These are phyloP conservation scores for Amanita subjunquillea DNA, from an alignment of 768 basidiomycete genomes.

Conservation along the genomic window DNA sequence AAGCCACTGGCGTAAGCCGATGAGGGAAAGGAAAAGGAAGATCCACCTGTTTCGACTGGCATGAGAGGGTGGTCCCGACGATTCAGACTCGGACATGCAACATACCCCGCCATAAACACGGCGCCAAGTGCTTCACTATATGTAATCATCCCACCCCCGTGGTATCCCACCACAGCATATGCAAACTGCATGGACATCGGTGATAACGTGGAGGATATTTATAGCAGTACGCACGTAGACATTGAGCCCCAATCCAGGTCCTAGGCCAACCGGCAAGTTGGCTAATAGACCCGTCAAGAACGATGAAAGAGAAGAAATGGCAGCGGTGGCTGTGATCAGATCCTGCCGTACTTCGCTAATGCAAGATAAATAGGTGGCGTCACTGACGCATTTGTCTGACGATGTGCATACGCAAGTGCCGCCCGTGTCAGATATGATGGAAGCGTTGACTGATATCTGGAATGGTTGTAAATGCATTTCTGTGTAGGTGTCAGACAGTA, in stretches of 20 bases:
- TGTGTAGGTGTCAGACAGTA: neutral
- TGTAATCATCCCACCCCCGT: slow-evolving; percentile 61
- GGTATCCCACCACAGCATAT: slow-evolving; percentile 84
- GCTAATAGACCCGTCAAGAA: slow-evolving; percentile 79
- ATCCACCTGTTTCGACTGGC: slow-evolving; percentile 44
- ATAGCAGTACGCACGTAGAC: slow-evolving; percentile 47
- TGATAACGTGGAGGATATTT: neutral
- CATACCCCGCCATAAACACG: slow-evolving; percentile 80
- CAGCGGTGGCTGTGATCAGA: slow-evolving; percentile 76
- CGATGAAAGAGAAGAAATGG: slow-evolving; percentile 62
- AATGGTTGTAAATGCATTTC: neutral
- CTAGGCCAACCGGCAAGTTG: slow-evolving; percentile 82
- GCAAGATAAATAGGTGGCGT: slow-evolving; percentile 46
- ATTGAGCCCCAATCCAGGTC: slow-evolving; percentile 77
- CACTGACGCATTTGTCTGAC: slow-evolving; percentile 40
- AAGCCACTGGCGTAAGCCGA: slow-evolving; percentile 86
- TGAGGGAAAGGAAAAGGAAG: slow-evolving; percentile 68
- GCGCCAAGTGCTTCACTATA: slow-evolving; percentile 78
- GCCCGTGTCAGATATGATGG: slow-evolving; percentile 69
- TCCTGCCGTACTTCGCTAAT: slow-evolving; percentile 59
- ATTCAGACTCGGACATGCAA: slow-evolving; percentile 3
- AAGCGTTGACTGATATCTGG: slow-evolving; percentile 79
- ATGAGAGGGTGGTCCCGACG: neutral
- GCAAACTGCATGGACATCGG: slow-evolving; percentile 44
- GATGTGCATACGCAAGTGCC: slow-evolving; percentile 73